phyloP scores from a whole-genome alignment of 352 stramenopile genomes.

The Phytophthora pinifolia region DNA sequence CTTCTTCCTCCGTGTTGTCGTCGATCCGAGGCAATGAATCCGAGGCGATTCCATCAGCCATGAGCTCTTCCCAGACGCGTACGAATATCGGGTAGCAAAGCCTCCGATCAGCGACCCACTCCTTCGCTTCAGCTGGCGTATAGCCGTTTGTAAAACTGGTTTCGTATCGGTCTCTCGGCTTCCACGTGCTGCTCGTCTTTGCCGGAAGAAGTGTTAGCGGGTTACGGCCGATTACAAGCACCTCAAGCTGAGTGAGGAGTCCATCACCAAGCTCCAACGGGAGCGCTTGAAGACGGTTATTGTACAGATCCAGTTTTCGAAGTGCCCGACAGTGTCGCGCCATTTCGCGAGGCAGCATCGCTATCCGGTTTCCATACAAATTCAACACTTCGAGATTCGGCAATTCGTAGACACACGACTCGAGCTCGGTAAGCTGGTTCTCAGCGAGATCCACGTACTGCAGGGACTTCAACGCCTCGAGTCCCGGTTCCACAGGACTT shows the following conservation, averaged over 20 bases:
- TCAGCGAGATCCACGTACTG: constrained; percentile 59
- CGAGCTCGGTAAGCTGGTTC: constrained; percentile 50
- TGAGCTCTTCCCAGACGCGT: constrained; percentile 40
- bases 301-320: constrained; percentile 63
- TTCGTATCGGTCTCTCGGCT: constrained; percentile 52
- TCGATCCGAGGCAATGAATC: constrained; percentile 1
- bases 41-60: neutral
- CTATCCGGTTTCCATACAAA: constrained; percentile 48
- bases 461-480: constrained; percentile 33
- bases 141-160: constrained; percentile 56
- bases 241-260: constrained; percentile 54
- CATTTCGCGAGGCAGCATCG: constrained; percentile 48
- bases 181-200: constrained; percentile 66
- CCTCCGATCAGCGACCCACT: constrained; percentile 48
- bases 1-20: neutral
- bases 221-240: constrained; percentile 59
- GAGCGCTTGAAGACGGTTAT: constrained; percentile 55
- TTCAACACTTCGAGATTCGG: constrained; percentile 54
- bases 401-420: constrained; percentile 52
- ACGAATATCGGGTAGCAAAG: constrained; percentile 60
- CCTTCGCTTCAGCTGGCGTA: constrained; percentile 45
- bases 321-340: constrained; percentile 29
- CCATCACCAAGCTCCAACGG: constrained; percentile 50
- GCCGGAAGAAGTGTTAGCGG: constrained; percentile 54
- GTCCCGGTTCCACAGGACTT: constrained; percentile 36